Base-by-base conservation (phyloP, 208 protist species). In the Naegleria gruberi region DNA sequence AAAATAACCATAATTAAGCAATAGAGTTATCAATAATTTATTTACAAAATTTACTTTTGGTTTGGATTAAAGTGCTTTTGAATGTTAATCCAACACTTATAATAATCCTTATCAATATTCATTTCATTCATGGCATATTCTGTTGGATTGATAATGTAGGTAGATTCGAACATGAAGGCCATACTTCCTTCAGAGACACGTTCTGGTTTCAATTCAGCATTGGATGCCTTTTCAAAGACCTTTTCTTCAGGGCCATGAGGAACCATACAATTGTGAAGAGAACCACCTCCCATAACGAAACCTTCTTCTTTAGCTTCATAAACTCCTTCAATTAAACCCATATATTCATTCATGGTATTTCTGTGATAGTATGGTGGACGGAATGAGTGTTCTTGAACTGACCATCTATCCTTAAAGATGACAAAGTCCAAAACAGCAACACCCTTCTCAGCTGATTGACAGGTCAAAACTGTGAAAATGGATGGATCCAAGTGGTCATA, bases 391-490 rank as follows among this genome's bases (percentile, higher is more conserved):
- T 96, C 94, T 44, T 90, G 86, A 47, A 97, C 94, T 12, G 34
- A 85, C 95, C 95, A 97, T 84, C 96, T 93, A 43, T 95, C 95
- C 42, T 95, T 95, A 91, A 97, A 97, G 88, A 97, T 97, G 74
- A 97, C 96, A 93, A 97, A 98, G 91, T 98, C 96, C 42, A 88
- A 88, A n/a, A 92, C 91, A 19, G 96, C 95, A 42, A 94, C 92
- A 85, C 96, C 96, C 5, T 94, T 93, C 44, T 93, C 93, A 51
- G 57, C 90, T 4, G 94, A 92, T 34, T 92, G 96, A 86, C 90
- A 91, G 0, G 96, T 97, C 40, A 98, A 91, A 42, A 98, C 96
- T 15, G 96, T 97, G 93, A 98, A 98, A 87, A 97, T 97, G 19
- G 94, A 97, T 51, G 96, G 96, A 90, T 98, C 95, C 3, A 93